Conservation (phyloP, 768 basidiomycete genomes). For the Phaeolepiota aurea region DNA sequence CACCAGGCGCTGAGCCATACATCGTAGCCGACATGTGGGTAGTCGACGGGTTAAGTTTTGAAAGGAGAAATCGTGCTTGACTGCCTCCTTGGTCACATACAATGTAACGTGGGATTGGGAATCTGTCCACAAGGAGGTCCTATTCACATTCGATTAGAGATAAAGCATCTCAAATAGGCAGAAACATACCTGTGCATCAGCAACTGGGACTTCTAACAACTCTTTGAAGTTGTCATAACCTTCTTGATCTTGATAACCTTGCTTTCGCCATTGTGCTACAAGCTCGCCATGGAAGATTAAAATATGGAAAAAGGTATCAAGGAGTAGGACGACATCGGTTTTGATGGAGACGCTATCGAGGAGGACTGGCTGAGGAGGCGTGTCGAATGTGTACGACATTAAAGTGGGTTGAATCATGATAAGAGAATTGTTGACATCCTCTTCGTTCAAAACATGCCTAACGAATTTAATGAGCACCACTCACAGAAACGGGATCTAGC, state of each 20-base stretch:
- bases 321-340: conserved; percentile 89
- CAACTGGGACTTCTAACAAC: conserved; percentile 76
- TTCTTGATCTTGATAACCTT: conserved; percentile 97
- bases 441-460: conserved; percentile 91
- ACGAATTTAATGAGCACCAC: not conserved
- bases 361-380: conserved; percentile 85
- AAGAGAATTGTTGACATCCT: conserved; percentile 97
- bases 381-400: conserved; percentile 96
- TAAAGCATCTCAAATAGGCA: not conserved
- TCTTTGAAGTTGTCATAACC: conserved; percentile 99
- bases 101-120: conserved; percentile 96
- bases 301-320: conserved; percentile 99
- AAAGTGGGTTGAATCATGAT: conserved; percentile 99
- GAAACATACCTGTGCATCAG: conserved; percentile 72
- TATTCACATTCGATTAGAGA: conserved; percentile 19
- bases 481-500: too few species aligned
- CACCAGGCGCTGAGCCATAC: conserved; percentile 72
- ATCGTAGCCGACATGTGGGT: conserved; percentile 92
- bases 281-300: conserved; percentile 99
- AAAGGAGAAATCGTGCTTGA: conserved; percentile 96
- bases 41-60: conserved; percentile 95
- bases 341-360: conserved; percentile 98
- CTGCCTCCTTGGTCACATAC: conserved; percentile 96
- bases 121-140: conserved; percentile 92
- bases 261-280: conserved; percentile 95